A percentile compares a stretch with the other conserved stretches of the same genome.
Conservation (phyloP, 257 asterid species). For the Solanum bulbocastanum region DNA sequence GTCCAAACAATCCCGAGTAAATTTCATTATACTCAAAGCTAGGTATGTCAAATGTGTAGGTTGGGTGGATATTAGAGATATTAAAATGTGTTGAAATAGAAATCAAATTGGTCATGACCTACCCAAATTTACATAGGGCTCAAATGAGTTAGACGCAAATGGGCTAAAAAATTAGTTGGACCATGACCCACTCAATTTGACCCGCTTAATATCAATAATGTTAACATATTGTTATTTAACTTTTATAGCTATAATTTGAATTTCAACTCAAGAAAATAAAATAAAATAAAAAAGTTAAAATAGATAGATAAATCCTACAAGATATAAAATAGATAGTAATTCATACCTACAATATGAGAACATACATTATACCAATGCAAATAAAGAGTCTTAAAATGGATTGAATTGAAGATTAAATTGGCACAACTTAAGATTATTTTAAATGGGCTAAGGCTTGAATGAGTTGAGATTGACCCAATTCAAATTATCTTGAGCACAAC, state of each 20-base stretch:
- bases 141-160: not conserved
- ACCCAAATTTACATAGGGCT: not conserved
- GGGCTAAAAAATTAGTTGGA: not conserved
- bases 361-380: not conserved
- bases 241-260: no score
- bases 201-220: not conserved
- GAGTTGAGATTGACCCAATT: not conserved
- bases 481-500: not conserved
- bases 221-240: not conserved
- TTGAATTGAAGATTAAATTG: not conserved
- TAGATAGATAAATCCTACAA: not conserved
- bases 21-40: not conserved
- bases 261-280: not conserved
- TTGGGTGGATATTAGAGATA: not conserved
- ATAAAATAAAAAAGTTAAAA: not conserved
- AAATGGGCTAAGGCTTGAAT: no score
- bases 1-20: not conserved
- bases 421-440: not conserved
- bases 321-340: not conserved
- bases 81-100: not conserved
- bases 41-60: not conserved
- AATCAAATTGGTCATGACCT: not conserved
- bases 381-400: not conserved
- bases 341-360: not conserved
- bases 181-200: not conserved